Base-by-base conservation (phyloP, 2,329 filamentous ascomycete genomes). In the Fusarium dimerum region DNA sequence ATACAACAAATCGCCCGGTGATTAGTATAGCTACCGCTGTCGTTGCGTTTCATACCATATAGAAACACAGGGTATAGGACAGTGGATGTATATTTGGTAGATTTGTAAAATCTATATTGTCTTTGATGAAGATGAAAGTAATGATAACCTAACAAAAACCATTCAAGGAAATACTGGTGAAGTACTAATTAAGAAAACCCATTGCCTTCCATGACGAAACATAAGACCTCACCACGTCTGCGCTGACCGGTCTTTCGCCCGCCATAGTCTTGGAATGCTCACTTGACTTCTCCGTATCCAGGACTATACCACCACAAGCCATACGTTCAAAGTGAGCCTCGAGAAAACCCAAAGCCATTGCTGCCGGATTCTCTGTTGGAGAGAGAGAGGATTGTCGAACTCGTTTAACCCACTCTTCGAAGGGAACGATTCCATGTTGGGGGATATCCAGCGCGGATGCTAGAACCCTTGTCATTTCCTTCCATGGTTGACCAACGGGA, bases 401-500 rank as follows among this genome's bases (percentile, higher is more conserved):
- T 11, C 40, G 34, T 5, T 17, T 26, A 3, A 55, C 8, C 52
- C 52, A 55, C 1, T 26, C 15, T 3, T n/a, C 2, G 15, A 46
- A 51, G 5, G 52, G 45, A 3, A 55, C 11, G 8, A 55, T 36
- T 2, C 26, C 15, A 1, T 29, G 15, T 3, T 7, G 30, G 2
- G 52, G n/a, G 9, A 55, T 46, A 12, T 18, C 30, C 2, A 55
- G 49, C 1, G 46, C 40, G 8, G 11, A 34, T 2, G 52, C 29
- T 11, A 55, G 34, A 13, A 49, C 30, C 2, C 16, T 6, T 4
- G 45, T 45, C 46, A 57, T 57, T 5, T 55, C 48, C 6, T 41
- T 42, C 62, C 62, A 64, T 1, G 50, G 34, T 29, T 64, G 59
- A 11, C 61, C 42, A 1, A 52, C 48, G 0, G 62, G 62, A 39